Base-by-base conservation (phyloP, 1,139 yeast genomes). In the Candida sanyaensis region DNA sequence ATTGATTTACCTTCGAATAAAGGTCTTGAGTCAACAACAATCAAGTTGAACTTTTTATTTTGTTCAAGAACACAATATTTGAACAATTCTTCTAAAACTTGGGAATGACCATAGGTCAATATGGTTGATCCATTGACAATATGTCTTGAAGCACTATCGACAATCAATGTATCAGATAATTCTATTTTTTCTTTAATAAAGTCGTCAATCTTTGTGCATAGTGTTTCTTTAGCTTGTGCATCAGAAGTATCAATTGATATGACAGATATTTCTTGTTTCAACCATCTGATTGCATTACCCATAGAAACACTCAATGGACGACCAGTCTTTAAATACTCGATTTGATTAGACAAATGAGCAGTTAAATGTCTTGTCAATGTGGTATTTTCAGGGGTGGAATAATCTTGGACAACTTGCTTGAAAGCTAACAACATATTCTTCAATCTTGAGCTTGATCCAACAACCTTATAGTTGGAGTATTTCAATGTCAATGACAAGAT, bases 211-310 rank as follows among this genome's bases (percentile, higher is more conserved):
- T 81, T 80, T 40, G 77, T 84, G 52, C 81, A 69, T 50, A 95
- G 75, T 32, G 75, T 69, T n/a, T 68, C 70, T 61, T 90, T 92
- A 37, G 97, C 96, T 40, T 79, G 83, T 13, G 71, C 74, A 54
- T 92, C 98, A 12, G 83, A 73, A 28, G 83, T 74, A 55, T 88
- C 96, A 49, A 88, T 81, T 44, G 88, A 81, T 48, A 86, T 81
- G 47, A 81, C 79, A 1, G 97, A 85, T 49, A 95, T 93, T 63
- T 89, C 95, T 69, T 92, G 98, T 64, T 95, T 95, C 55, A 95
- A 77, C 96, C 97, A 91, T 58, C 99, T 82, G 55, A 95, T 95
- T 3, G 98, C 95, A 69, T 92, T 93, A 45, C 99, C 99, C 99
- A 95, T 95, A 1, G 96, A 82, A 8, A 92, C 88, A 49, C 96